phyloP scores from a whole-genome alignment of 1,139 yeast genomes.

The Yamadazyma dendronema region DNA sequence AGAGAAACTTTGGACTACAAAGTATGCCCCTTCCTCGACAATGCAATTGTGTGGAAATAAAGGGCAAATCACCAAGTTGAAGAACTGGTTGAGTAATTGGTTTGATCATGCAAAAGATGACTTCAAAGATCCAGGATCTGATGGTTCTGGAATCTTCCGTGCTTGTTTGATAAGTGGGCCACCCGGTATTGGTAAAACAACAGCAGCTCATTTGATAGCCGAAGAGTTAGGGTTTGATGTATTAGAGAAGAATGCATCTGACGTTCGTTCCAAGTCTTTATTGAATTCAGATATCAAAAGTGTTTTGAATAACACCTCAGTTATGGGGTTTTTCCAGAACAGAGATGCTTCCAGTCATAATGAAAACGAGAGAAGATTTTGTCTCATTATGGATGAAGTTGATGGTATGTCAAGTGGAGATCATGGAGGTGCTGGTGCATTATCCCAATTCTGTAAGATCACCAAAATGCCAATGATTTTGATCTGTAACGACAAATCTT shows the following conservation, averaged over 20 bases:
- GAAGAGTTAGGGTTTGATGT: conserved; percentile 67
- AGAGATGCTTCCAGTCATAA: conserved; percentile 25
- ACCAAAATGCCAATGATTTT: conserved; percentile 89
- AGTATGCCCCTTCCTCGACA: conserved; percentile 78
- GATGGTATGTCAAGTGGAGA: conserved; percentile 99
- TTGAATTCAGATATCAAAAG: conserved; percentile 67
- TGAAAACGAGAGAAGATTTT: conserved; percentile 51
- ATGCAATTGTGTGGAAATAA: conserved; percentile 91
- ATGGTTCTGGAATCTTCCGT: conserved; percentile 64
- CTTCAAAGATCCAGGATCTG: conserved; percentile 56
- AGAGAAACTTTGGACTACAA: conserved; percentile 86
- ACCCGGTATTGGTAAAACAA: conserved; percentile 82
- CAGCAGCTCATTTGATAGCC: conserved; percentile 76
- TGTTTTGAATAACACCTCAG: conserved; percentile 77
- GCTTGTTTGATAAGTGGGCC: conserved; percentile 88
- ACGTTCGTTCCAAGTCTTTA: conserved; percentile 80
- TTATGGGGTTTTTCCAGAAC: conserved; percentile 69
- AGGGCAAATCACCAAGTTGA: conserved; percentile 63
- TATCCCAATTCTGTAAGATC: conserved; percentile 81
- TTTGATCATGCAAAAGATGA: conserved; percentile 52
- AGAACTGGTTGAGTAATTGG: conserved; percentile 82
- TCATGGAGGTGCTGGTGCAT: conserved; percentile 96
- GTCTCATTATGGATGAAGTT: conserved; percentile 96
- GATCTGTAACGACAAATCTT: conserved; percentile 87
- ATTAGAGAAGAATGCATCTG: conserved; percentile 80